phyloP scores from a whole-genome alignment of 2,329 filamentous ascomycete genomes.

The Sphaerulina vaccinii region DNA sequence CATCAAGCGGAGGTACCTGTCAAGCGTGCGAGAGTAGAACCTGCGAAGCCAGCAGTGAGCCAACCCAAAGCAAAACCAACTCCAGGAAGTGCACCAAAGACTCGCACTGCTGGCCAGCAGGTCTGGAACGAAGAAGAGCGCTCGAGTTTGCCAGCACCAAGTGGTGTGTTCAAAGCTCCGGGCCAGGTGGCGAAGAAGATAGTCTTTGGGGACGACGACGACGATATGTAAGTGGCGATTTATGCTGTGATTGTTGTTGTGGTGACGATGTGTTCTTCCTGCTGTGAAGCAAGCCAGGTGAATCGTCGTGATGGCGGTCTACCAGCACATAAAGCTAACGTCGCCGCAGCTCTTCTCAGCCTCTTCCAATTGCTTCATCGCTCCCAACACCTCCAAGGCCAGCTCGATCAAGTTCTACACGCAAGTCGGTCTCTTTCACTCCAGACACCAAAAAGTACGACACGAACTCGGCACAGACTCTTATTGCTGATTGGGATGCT shows the following conservation, averaged over 20 bases:
- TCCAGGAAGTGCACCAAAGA: slow-evolving; percentile 7
- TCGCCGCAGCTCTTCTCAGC: slow-evolving; percentile 3
- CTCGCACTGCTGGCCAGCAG: slow-evolving; percentile 4
- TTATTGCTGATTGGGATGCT: slow-evolving; percentile 52
- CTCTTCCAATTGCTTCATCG: neutral
- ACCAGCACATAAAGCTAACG: neutral
- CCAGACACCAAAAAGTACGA: slow-evolving; percentile 61
- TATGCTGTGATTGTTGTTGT: neutral
- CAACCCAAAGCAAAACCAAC: slow-evolving; percentile 4
- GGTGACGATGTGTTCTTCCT: neutral
- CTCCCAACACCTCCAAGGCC: neutral
- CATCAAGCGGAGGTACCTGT: slow-evolving; percentile 8
- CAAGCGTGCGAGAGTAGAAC: slow-evolving; percentile 16
- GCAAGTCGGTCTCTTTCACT: slow-evolving; percentile 65
- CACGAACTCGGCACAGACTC: slow-evolving; percentile 53
- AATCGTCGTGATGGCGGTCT: neutral
- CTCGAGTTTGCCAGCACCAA: slow-evolving; percentile 16
- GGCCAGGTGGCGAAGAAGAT: slow-evolving; percentile 22
- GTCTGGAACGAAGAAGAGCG: slow-evolving; percentile 6
- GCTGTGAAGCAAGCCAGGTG: neutral
- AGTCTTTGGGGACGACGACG: slow-evolving; percentile 24
- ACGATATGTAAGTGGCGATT: slow-evolving; percentile 24
- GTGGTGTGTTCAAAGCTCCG: slow-evolving; percentile 19
- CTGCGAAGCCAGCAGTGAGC: neutral
- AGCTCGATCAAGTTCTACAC: slow-evolving; percentile 14